Base-by-base conservation (phyloP, 2,329 filamentous ascomycete species). In the Phoma sp. region DNA sequence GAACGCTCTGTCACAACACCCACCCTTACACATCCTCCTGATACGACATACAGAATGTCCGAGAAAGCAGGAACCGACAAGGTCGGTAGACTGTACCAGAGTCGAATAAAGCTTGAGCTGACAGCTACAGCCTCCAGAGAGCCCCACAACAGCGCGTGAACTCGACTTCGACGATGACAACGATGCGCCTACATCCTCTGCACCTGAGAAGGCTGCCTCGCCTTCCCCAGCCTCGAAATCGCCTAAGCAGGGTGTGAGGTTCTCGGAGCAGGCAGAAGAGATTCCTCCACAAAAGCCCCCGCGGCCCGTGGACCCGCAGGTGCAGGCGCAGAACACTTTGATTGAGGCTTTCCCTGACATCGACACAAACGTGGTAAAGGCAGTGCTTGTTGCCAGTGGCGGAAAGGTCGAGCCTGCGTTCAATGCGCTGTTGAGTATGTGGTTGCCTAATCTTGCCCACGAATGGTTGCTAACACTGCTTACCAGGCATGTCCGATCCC, bases 271-370 rank as follows among this genome's bases (percentile, higher is more conserved):
- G 10, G 72, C 75, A 24, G 70, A 68, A 10, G 77, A 81, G 58
- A 73, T 88, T 22, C 92, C 92, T 12, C 84, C 89, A 36, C 59
- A 71, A 43, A 96, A 97, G 79, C 93, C 93, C 29, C 92, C 92
- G 31, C 87, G 93, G 55, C 94, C 94, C 41, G 70, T 91, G 69
- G 91, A 86, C 61, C 89, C 95, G 60, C 84, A 88, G 57, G 88
- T 96, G 76, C 90, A 96, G 79, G 92, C 92, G 43, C 89, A 94
- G 76, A 85, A 86, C 67, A 97, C 92, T 3, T 82, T 99, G 51
- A 94, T 91, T 74, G 95, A 99, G 76, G 95, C 95, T 0, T 99
- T 99, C 69, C 95, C 95, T 0, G 84, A 81, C 51, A 90, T 97
- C 57, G 95, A 99, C 49, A 74, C 79, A 7, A 76, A 86, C 39